Conservation (phyloP, 805 yeast genomes). For the Cyberlindnera samutprakarnensis region DNA sequence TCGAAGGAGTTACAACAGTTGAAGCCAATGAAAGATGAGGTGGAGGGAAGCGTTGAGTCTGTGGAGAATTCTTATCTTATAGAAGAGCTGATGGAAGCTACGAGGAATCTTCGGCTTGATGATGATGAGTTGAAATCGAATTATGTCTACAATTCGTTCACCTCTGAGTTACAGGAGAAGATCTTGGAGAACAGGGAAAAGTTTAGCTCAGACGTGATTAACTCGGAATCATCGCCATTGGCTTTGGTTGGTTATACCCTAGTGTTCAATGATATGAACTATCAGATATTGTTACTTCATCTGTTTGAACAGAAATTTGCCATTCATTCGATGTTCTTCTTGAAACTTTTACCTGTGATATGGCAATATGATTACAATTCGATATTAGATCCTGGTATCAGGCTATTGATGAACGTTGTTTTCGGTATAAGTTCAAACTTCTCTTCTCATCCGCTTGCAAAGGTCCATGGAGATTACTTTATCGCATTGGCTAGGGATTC, state of each 20-base stretch:
- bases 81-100: background rate
- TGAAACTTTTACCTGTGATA: slow-evolving; percentile 4
- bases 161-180: slow-evolving; percentile 1
- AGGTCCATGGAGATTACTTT: slow-evolving; percentile 11
- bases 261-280: slow-evolving; percentile 5
- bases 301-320: slow-evolving; percentile 8
- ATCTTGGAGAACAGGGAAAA: background rate
- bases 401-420: slow-evolving; percentile 20
- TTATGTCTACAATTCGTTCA: background rate
- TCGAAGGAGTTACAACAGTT: background rate
- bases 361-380: slow-evolving; percentile 14
- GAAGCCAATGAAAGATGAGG: background rate
- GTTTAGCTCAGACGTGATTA: background rate
- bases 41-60: too few species aligned
- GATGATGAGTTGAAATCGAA: background rate
- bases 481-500: slow-evolving; percentile 21
- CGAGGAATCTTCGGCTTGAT: background rate
- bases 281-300: slow-evolving; percentile 4
- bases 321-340: slow-evolving; percentile 11
- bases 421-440: slow-evolving; percentile 22
- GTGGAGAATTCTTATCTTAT: background rate
- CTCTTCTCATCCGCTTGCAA: slow-evolving; percentile 12
- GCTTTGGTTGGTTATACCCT: slow-evolving; percentile 3
- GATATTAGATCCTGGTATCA: slow-evolving; percentile 12
- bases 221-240: background rate